Percentiles rank a stretch among this genome's conserved stretches.
These are phyloP conservation scores for Phytophthora sojae DNA, from an alignment of 352 stramenopile species.

Conservation along the genomic window DNA sequence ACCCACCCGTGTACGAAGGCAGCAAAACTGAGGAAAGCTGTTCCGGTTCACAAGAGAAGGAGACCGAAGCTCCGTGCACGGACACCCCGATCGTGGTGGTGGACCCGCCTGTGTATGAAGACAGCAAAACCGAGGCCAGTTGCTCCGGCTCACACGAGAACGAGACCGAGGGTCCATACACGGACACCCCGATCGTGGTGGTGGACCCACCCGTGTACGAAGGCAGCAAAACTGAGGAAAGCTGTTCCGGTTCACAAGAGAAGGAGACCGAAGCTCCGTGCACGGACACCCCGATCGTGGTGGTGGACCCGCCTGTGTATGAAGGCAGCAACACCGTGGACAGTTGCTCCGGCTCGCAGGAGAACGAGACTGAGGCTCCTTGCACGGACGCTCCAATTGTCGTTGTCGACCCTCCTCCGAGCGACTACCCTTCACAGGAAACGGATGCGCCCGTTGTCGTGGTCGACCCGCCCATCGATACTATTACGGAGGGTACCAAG, in stretches of 20 bases:
- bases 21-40: not conserved
- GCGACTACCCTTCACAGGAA: not conserved
- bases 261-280: not conserved
- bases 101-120: slow-evolving; percentile 13
- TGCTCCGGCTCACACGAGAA: not conserved
- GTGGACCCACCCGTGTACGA: slow-evolving; percentile 20
- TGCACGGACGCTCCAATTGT: slow-evolving; percentile 4
- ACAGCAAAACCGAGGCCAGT: slow-evolving; percentile 11
- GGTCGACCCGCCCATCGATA: not conserved
- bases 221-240: not conserved
- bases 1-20: slow-evolving; percentile 13
- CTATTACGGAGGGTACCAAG: not conserved
- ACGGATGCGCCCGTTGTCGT: not conserved
- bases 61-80: not conserved
- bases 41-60: not conserved
- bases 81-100: slow-evolving; percentile 10
- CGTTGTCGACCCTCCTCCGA: slow-evolving; percentile 13
- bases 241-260: not conserved
- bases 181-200: slow-evolving; percentile 3
- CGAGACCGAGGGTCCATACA: not conserved
- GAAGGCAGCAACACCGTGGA: not conserved
- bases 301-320: slow-evolving; percentile 16
- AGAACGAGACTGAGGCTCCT: not conserved
- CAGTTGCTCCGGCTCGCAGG: not conserved
- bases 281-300: slow-evolving; percentile 6